A percentile compares a stretch with the other conserved stretches of the same genome.
phyloP scores from a whole-genome alignment of 306 rosid genomes.

The Corylus americana region DNA sequence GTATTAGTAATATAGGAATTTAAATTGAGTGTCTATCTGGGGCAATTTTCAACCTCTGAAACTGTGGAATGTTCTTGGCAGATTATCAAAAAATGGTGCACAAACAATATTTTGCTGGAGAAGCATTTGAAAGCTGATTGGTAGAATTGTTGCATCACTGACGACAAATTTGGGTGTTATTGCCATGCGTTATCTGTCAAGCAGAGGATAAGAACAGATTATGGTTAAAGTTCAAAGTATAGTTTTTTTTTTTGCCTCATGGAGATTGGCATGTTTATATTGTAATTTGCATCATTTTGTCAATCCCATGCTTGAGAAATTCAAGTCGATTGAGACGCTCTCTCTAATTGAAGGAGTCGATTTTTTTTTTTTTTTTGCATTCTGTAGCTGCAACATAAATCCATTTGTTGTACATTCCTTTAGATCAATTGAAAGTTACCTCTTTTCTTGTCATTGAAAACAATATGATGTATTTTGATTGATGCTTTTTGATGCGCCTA shows the following conservation, averaged over 20 bases:
- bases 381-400: background rate
- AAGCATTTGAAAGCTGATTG: slow-evolving; percentile 68
- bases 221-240: background rate
- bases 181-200: slow-evolving; percentile 30
- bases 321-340: no score
- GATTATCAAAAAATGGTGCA: slow-evolving; percentile 86
- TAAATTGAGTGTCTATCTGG: background rate
- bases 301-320: background rate
- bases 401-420: background rate
- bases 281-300: background rate
- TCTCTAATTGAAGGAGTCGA: no score
- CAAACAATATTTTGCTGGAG: slow-evolving; percentile 77
- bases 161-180: slow-evolving; percentile 17
- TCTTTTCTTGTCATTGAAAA: no score
- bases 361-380: no score
- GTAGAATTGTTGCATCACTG: slow-evolving; percentile 2
- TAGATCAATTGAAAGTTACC: background rate
- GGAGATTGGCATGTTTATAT: background rate
- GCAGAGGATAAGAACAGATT: slow-evolving; percentile 25
- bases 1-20: background rate
- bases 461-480: no score
- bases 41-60: slow-evolving; percentile 7
- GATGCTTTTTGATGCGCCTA: background rate
- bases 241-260: background rate
- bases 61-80: slow-evolving; percentile 30